Base-by-base conservation (phyloP, 768 basidiomycete species). In the Lactifluus hygrophoroides region DNA sequence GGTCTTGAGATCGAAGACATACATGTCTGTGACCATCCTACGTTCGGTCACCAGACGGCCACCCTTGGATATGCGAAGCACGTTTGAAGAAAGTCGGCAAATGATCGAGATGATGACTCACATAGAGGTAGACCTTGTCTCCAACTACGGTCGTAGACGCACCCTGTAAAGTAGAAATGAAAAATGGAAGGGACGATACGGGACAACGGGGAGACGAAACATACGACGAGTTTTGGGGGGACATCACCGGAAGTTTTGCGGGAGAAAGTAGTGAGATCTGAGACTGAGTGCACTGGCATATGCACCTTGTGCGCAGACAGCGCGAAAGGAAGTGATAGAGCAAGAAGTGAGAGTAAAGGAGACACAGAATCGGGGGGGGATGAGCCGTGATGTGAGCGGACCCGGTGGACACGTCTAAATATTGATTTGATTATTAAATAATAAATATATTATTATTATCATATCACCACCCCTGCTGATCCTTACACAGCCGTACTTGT, bases 81-180 rank as follows among this genome's bases (percentile, higher is more conserved):
- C 43, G 17, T 11, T 27, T 10, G 53, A 46, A 48, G 55, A 21
- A 49, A 51, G 23, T 23, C 7, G 25, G 35, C 43, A 42, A 13
- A 51, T 4, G 57, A 32, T 27, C 2, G 28, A n/a, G 13, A 7
- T 19, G 5, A 19, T 23, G 27, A 17, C 73, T 85, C 74, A 91
- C 90, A 68, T 94, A 95, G 34, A 96, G 81, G 69, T 89, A 95
- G 80, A 94, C 82, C 71, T 87, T 87, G 45, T 86, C 86, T 48
- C 88, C 89, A 34, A 93, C 80, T 59, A 93, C 86, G 40, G 92
- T 94, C n/a, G 90, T 90, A 8, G 90, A 91, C 23, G 93, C 88
- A 54, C 93, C 93, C 88, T 90, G 61, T 42, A 34, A 58, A 43
- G 54, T 27, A 46, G 43, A 53, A 42, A 42, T 40, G 54, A 48